These are phyloP conservation scores for Candida sp. DNA, from an alignment of 1,139 yeast genomes.

Conservation along the genomic window DNA sequence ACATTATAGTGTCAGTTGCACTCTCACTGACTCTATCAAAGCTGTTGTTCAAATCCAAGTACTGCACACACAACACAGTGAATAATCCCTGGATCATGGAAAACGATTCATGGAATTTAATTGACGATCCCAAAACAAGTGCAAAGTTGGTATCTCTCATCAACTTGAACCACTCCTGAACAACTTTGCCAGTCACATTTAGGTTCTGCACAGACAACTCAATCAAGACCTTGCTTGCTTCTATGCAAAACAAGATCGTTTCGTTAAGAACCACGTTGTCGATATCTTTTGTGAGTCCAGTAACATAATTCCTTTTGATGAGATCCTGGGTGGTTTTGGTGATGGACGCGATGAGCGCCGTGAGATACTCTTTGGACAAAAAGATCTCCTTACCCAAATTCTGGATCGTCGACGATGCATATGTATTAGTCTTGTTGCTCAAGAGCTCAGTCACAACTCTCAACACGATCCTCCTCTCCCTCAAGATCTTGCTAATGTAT, in stretches of 20 bases:
- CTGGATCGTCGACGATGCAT: slow-evolving; percentile 33
- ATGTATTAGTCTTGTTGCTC: slow-evolving; percentile 34
- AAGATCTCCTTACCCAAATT: slow-evolving; percentile 45
- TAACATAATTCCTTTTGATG: slow-evolving; percentile 13
- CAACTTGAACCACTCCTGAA: slow-evolving; percentile 61
- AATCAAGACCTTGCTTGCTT: slow-evolving; percentile 48
- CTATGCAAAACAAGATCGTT: slow-evolving; percentile 36
- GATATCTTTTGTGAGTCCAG: slow-evolving; percentile 22
- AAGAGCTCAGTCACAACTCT: slow-evolving; percentile 43
- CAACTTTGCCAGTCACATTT: slow-evolving; percentile 29
- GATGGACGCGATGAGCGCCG: slow-evolving; percentile 24
- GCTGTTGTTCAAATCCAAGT: slow-evolving; percentile 58
- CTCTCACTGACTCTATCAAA: slow-evolving; percentile 35
- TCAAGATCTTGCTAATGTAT: slow-evolving; percentile 38
- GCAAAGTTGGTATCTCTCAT: slow-evolving; percentile 49
- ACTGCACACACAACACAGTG: slow-evolving; percentile 52
- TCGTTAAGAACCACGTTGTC: slow-evolving; percentile 36
- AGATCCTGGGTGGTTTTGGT: slow-evolving; percentile 6
- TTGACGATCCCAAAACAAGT: slow-evolving; percentile 27
- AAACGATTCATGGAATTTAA: slow-evolving; percentile 35
- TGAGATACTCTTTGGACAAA: slow-evolving; percentile 28
- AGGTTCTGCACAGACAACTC: slow-evolving; percentile 41
- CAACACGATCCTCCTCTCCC: slow-evolving; percentile 51
- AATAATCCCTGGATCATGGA: slow-evolving; percentile 50
- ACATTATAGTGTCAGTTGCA: slow-evolving; percentile 36